Evolutionary conservation across 1,284 basidiomycete species (phyloP).

Genomic region (Apiotrichum akiyoshidainum): DNA sequence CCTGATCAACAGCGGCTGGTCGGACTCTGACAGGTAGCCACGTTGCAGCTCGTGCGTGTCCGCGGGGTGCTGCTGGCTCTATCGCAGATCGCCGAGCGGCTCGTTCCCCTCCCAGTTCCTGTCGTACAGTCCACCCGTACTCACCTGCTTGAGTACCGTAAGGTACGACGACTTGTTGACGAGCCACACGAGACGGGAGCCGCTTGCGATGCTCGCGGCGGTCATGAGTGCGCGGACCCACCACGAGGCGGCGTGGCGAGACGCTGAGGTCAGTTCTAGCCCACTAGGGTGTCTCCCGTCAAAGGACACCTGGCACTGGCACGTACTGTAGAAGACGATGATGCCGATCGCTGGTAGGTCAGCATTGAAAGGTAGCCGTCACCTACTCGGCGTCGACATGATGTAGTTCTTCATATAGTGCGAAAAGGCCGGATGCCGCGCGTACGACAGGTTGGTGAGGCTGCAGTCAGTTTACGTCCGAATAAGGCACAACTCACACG

Average conservation of each 20-base stretch:
- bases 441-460: slow-evolving; percentile 20
- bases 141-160: slow-evolving; percentile 42
- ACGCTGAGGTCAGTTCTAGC: slow-evolving; percentile 28
- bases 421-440: slow-evolving; percentile 5
- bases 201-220: slow-evolving; percentile 33
- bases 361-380: background rate
- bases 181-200: slow-evolving; percentile 48
- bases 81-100: too few relatives aligned
- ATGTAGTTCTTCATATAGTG: slow-evolving; percentile 20
- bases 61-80: background rate
- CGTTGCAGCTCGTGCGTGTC: too few relatives aligned
- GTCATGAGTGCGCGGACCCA: slow-evolving; percentile 31
- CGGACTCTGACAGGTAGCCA: background rate
- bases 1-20: too few relatives aligned
- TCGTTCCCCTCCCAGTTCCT: background rate
- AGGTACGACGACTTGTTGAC: slow-evolving; percentile 47
- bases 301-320: too few relatives aligned
- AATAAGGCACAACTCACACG: slow-evolving; percentile 47
- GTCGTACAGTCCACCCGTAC: slow-evolving; percentile 2
- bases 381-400: slow-evolving; percentile 14
- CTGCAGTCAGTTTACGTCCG: slow-evolving; percentile 11
- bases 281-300: too few relatives aligned
- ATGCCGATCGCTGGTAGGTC: slow-evolving; percentile 33
- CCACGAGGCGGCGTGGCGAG: slow-evolving; percentile 30
- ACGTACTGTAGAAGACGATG: slow-evolving; percentile 43